Base-by-base conservation (phyloP, 768 basidiomycete species). In the Pluteus cervinus region DNA sequence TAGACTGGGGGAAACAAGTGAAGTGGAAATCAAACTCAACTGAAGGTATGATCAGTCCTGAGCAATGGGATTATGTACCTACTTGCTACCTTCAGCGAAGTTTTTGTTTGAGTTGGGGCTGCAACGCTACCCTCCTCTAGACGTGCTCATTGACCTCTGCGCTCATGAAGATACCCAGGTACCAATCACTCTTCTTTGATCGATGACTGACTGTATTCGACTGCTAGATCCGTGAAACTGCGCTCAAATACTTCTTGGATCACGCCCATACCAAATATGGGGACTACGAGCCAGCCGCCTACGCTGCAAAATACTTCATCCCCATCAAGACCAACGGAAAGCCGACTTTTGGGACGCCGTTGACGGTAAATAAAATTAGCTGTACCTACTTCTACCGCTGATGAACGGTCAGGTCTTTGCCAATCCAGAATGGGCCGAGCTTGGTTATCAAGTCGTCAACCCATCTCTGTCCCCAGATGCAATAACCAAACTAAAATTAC, bases 1-100 rank as follows among this genome's bases (percentile, higher is more conserved):
- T 98, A 29, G 89, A 91, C 47, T 99, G 94, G 94, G 83, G 85
- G 1, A 66, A 65, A 18, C 66, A 79, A 41, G 62, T 63, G 1
- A 91, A 84, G 55, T 99, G 94, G 94, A 73, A 75, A 41, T 58
- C 68, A 4, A 74, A 71, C 7, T 90, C 90, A 0, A 89, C 91
- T 20, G 93, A 96, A 81, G 90, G 92, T 86, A 26, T 23, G 61
- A 39, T 16, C 4, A 26, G 17, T 33, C 5, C n/a, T 23, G 4
- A 33, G 33, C 24, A 12, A 18, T 18, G 28, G 40, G 36, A 36
- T 14, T 24, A n/a, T 30, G 8, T 42, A 26, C n/a, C 32, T 23
- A 28, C 29, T 24, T 8, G 14, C 16, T 39, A 39, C 9, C 22
- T 41, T 9, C 48, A 91, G 93, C 89, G 1, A 90, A 82, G 50